These are phyloP conservation scores for Salmacisia buchloeana DNA, from an alignment of 1,284 basidiomycete genomes.

Conservation along the genomic window DNA sequence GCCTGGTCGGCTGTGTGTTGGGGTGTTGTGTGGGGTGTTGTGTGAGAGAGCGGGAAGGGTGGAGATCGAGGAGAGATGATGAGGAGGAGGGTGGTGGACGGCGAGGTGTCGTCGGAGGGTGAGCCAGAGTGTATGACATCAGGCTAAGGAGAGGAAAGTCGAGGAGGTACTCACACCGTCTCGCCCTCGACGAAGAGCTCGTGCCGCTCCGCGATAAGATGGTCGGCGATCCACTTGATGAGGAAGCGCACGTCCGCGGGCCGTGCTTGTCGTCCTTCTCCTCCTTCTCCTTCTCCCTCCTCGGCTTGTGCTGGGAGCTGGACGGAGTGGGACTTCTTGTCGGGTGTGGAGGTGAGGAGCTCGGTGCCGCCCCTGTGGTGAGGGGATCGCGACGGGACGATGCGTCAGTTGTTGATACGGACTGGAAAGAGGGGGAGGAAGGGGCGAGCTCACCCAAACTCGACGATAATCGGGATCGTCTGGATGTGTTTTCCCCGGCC, in stretches of 20 bases:
- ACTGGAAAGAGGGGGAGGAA: not conserved
- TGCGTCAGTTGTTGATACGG: not conserved
- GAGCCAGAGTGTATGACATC: not conserved
- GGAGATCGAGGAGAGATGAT: not conserved
- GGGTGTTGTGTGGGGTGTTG: no score
- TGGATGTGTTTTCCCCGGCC: no score
- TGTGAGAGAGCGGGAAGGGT: not conserved
- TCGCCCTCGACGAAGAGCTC: constrained; percentile 84
- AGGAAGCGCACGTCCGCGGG: constrained; percentile 68
- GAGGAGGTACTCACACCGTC: constrained; percentile 66
- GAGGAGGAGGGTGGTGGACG: no score
- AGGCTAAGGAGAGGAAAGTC: not conserved
- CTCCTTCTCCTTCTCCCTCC: constrained; percentile 5
- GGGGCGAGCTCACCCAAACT: not conserved
- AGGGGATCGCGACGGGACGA: not conserved
- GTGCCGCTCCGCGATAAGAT: constrained; percentile 73
- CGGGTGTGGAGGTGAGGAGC: constrained; percentile 42
- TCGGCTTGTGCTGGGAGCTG: constrained; percentile 20
- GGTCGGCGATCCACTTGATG: constrained; percentile 71
- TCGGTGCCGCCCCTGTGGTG: constrained; percentile 41
- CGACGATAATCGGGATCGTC: not conserved
- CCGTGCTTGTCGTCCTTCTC: constrained; percentile 50
- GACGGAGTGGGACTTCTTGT: constrained; percentile 36
- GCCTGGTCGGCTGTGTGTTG: constrained; percentile 85
- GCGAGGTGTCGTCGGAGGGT: not conserved